A percentile compares a stretch with the other conserved stretches of the same genome.
These are phyloP conservation scores for Chytridium lagenaria DNA, from an alignment of 371 early-diverging fungal species.

Conservation along the genomic window DNA sequence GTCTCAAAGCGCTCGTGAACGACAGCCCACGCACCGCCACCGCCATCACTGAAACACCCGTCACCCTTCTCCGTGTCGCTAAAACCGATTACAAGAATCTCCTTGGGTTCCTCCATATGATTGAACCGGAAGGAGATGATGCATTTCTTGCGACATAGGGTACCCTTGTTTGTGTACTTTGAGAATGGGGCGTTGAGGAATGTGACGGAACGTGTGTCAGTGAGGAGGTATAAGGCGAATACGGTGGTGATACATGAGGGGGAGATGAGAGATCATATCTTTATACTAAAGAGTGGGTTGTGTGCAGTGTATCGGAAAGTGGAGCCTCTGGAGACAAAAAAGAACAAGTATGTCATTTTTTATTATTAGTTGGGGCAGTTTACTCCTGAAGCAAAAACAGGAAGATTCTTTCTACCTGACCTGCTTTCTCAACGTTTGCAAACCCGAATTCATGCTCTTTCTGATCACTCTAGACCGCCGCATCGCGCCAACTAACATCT, in stretches of 20 bases:
- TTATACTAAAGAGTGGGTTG: conserved; percentile 20
- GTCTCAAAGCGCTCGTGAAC: conserved; percentile 24
- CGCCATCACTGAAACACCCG: conserved; percentile 5
- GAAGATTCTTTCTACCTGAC: too few relatives aligned
- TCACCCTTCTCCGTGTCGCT: conserved; percentile 14
- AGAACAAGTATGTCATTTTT: not conserved
- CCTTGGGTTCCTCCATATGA: conserved; percentile 20
- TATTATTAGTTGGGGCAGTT: not conserved
- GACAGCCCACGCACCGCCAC: conserved; percentile 20
- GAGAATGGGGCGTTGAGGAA: conserved; percentile 10
- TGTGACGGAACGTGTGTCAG: conserved; percentile 11
- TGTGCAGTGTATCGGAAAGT: conserved; percentile 18
- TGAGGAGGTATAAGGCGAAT: conserved; percentile 3
- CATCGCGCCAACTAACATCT: too few relatives aligned
- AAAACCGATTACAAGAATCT: conserved; percentile 25
- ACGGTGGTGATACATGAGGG: conserved; percentile 17
- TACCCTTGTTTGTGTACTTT: conserved; percentile 23
- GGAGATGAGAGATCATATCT: conserved; percentile 14
- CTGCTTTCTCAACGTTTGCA: too few relatives aligned
- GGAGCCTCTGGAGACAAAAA: not conserved
- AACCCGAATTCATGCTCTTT: too few relatives aligned
- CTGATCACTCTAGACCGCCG: too few relatives aligned
- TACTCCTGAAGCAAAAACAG: too few relatives aligned
- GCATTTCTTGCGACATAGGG: conserved; percentile 20
- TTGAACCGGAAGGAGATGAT: conserved; percentile 19